A percentile compares a stretch with the other conserved stretches of the same genome.
Evolutionary conservation across 1,284 basidiomycete genomes (phyloP).

Genomic region (Sporisorium reilianum): DNA sequence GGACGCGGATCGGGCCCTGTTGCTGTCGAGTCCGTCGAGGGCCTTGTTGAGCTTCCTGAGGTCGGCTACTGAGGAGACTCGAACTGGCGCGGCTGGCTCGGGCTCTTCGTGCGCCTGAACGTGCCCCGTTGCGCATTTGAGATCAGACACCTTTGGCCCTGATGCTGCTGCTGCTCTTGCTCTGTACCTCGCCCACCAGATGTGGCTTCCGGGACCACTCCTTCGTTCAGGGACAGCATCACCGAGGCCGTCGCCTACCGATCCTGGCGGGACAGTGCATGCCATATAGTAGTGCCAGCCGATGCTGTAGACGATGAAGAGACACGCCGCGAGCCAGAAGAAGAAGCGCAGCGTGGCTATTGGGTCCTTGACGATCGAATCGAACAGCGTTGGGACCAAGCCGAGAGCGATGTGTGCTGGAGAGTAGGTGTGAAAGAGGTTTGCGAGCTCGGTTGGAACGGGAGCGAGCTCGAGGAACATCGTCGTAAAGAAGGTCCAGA

Average conservation of each 20-base stretch:
- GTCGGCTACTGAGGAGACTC: slow-evolving; percentile 43
- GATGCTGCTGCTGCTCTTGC: slow-evolving; percentile 41
- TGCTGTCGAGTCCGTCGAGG: slow-evolving; percentile 32
- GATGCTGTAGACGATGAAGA: slow-evolving; percentile 82
- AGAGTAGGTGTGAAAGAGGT: slow-evolving; percentile 51
- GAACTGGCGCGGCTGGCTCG: slow-evolving; percentile 38
- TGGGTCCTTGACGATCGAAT: slow-evolving; percentile 38
- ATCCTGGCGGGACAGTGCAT: slow-evolving; percentile 75
- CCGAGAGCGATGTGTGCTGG: slow-evolving; percentile 60
- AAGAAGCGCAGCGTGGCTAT: slow-evolving; percentile 45
- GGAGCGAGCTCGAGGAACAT: slow-evolving; percentile 53
- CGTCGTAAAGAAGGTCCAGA: slow-evolving; percentile 77
- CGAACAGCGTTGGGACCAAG: slow-evolving; percentile 37
- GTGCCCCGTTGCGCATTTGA: slow-evolving; percentile 8
- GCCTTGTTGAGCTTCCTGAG: slow-evolving; percentile 42
- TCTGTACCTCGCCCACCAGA: slow-evolving; percentile 62
- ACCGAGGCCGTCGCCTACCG: slow-evolving; percentile 50
- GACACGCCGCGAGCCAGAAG: slow-evolving; percentile 74
- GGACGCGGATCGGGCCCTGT: slow-evolving; percentile 27
- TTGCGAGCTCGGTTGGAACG: slow-evolving; percentile 47
- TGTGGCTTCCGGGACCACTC: slow-evolving; percentile 55
- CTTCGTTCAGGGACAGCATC: slow-evolving; percentile 51
- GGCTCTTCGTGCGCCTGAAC: slow-evolving; percentile 14
- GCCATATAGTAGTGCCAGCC: slow-evolving; percentile 86
- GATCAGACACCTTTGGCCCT: slow-evolving; percentile 16